A percentile compares a stretch with the other conserved stretches of the same genome.
These are phyloP conservation scores for Cercospora nicotianae DNA, from an alignment of 2,329 filamentous ascomycete genomes.

Conservation along the genomic window DNA sequence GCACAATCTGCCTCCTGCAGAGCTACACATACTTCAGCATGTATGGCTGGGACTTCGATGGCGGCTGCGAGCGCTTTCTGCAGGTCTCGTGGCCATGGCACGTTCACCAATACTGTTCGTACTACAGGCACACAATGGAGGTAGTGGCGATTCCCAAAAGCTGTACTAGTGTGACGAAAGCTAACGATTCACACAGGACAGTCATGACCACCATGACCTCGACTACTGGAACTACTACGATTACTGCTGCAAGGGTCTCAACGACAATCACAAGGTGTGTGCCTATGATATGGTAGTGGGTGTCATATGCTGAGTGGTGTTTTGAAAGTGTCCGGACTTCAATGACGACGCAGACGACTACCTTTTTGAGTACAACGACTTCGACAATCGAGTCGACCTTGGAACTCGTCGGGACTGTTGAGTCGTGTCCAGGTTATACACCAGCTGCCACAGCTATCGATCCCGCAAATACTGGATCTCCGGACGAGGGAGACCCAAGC, in stretches of 20 bases:
- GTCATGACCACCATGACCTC: not conserved
- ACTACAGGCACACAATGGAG: not conserved
- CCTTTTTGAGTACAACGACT: not conserved
- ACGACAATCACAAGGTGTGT: not conserved
- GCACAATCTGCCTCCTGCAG: not conserved
- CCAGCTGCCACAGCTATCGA: not conserved
- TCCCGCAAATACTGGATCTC: not conserved
- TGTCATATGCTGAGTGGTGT: not conserved
- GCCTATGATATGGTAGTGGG: not conserved
- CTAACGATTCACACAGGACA: not conserved
- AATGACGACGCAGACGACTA: not conserved
- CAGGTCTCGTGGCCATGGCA: not conserved
- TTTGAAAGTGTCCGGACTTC: not conserved
- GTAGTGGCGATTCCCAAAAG: not conserved
- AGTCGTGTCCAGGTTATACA: not conserved
- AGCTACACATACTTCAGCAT: not conserved
- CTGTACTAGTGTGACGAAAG: not conserved
- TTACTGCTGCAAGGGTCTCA: not conserved
- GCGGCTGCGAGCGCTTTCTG: not conserved
- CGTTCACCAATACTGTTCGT: not conserved
- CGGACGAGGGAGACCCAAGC: not conserved
- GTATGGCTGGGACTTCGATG: not conserved
- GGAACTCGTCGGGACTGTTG: not conserved
- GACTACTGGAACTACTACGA: not conserved
- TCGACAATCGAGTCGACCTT: not conserved